Conservation (phyloP, 306 rosid genomes). For the Cucurbita pepo region DNA sequence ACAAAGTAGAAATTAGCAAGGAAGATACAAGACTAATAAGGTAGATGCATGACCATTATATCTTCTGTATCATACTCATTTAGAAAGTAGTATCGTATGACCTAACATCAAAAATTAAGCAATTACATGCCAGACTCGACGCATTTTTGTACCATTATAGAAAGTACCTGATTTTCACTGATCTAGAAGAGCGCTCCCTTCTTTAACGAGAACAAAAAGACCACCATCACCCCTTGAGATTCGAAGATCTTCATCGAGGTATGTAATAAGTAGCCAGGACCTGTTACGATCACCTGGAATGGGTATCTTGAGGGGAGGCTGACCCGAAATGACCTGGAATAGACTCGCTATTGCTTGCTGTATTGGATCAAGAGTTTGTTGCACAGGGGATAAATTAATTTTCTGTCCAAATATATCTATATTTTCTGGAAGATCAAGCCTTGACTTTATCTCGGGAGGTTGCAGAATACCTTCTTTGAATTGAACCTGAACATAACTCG, state of each 20-base stretch:
- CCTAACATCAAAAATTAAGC: background rate
- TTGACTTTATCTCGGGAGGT: constrained; percentile 79
- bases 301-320: constrained; percentile 66
- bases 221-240: constrained; percentile 97
- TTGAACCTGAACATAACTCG: constrained; percentile 40
- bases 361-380: constrained; percentile 53
- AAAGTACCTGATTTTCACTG: constrained; percentile 20
- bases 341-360: constrained; percentile 44
- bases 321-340: constrained; percentile 60
- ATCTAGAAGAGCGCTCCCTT: constrained; percentile 66
- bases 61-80: background rate
- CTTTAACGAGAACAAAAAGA: constrained; percentile 71
- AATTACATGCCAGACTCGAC: background rate
- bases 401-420: constrained; percentile 63
- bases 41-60: background rate
- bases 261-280: constrained; percentile 83
- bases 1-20: background rate
- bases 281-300: constrained; percentile 75
- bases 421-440: constrained; percentile 53
- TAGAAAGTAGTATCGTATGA: background rate
- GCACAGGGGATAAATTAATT: constrained; percentile 47
- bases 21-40: background rate
- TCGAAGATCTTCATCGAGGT: constrained; percentile 68
- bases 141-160: no score
- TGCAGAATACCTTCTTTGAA: constrained; percentile 74